Conservation (phyloP, 2,329 filamentous ascomycete species). For the Aspergillus pseudoterreus region DNA sequence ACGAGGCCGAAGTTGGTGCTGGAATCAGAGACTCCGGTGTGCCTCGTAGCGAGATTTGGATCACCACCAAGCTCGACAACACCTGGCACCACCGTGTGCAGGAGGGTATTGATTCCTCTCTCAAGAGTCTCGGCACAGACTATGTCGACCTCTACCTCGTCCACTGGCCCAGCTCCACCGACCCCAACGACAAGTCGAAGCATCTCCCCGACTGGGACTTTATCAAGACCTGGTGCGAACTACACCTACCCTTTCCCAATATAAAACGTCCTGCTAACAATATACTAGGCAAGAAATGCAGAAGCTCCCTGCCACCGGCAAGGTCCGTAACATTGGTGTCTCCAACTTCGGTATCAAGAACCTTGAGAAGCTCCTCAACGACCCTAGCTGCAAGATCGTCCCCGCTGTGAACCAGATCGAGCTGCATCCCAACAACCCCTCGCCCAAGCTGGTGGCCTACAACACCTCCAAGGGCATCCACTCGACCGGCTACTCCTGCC, state of each 20-base stretch:
- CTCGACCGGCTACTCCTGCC: slow-evolving; percentile 54
- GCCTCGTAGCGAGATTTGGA: slow-evolving; percentile 63
- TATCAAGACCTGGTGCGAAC: slow-evolving; percentile 64
- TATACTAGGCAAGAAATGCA: slow-evolving; percentile 54
- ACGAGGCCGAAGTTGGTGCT: slow-evolving; percentile 64
- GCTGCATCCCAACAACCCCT: slow-evolving; percentile 66
- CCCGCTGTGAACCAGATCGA: slow-evolving; percentile 55
- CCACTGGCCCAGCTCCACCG: slow-evolving; percentile 61
- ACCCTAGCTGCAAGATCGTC: slow-evolving; percentile 54
- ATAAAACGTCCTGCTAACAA: slow-evolving; percentile 50
- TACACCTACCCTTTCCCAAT: too few relatives aligned
- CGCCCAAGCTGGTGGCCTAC: slow-evolving; percentile 52
- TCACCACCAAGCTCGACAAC: slow-evolving; percentile 69
- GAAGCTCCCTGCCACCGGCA: slow-evolving; percentile 48
- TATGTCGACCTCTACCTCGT: slow-evolving; percentile 73
- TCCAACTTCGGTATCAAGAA: slow-evolving; percentile 83
- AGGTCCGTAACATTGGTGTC: slow-evolving; percentile 77
- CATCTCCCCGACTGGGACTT: slow-evolving; percentile 76
- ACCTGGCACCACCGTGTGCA: slow-evolving; percentile 60
- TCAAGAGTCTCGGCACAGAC: slow-evolving; percentile 62
- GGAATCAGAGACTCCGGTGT: slow-evolving; percentile 65
- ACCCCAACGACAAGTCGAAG: slow-evolving; percentile 51
- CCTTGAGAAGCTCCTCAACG: slow-evolving; percentile 70
- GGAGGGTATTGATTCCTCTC: slow-evolving; percentile 58
- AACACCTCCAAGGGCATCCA: slow-evolving; percentile 53